Conservation (phyloP, 148 eudicot genomes). For the Arctostaphylos glauca region DNA sequence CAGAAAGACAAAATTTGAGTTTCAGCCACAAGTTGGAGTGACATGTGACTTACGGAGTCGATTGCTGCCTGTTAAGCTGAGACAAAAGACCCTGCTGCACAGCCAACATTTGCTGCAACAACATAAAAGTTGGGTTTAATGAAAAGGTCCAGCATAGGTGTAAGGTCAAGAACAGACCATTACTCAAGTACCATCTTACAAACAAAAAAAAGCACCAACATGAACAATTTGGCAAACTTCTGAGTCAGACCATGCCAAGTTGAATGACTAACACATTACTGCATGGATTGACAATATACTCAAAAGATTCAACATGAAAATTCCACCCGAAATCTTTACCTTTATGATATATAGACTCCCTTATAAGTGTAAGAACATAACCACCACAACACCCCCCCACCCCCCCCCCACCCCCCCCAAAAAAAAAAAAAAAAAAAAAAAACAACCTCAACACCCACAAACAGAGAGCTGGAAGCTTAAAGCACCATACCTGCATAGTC, state of each 20-base stretch:
- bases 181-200: not conserved
- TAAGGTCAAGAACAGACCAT: not conserved
- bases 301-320: not conserved
- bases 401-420: no score
- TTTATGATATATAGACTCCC: not conserved
- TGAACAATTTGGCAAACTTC: not conserved
- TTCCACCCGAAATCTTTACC: not conserved
- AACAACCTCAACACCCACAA: no score
- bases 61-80: conserved; percentile 56
- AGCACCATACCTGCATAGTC: conserved; percentile 70
- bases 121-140: not conserved
- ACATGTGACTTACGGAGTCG: conserved; percentile 58
- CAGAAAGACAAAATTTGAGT: not conserved
- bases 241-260: not conserved
- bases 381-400: no score
- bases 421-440: no score
- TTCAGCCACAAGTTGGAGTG: conserved; percentile 1
- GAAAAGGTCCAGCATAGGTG: not conserved
- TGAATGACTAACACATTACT: not conserved
- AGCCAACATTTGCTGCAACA: conserved; percentile 71
- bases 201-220: not conserved
- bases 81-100: conserved; percentile 68
- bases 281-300: not conserved
- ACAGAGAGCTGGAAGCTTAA: not conserved
- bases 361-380: not conserved